phyloP scores from a whole-genome alignment of 2,329 filamentous ascomycete genomes.

The Pseudopithomyces maydicus region DNA sequence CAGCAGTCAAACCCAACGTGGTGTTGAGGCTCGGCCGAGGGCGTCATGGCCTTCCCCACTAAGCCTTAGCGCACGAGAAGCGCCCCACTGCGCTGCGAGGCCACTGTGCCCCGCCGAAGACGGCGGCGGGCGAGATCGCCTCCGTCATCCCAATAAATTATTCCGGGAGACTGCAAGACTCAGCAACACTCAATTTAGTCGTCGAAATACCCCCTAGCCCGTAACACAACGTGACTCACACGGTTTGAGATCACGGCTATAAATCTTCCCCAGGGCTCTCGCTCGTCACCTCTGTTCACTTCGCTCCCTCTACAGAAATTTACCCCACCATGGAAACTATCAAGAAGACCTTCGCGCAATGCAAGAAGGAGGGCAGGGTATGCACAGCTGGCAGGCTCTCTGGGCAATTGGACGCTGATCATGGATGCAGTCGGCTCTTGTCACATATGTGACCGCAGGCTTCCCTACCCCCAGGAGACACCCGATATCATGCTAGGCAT shows the following conservation, averaged over 20 bases:
- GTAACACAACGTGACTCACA: constrained; percentile 11
- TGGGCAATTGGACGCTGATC: constrained; percentile 12
- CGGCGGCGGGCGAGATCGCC: not conserved
- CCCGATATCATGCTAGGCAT: constrained; percentile 84
- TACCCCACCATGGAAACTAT: constrained; percentile 51
- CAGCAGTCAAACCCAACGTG: no score
- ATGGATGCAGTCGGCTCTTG: constrained; percentile 71
- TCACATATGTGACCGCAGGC: constrained; percentile 95
- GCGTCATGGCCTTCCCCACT: no score
- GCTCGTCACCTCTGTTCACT: not conserved
- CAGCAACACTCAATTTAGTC: constrained; percentile 9
- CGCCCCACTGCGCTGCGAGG: no score
- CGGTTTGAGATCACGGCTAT: not conserved
- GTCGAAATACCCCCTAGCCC: not conserved
- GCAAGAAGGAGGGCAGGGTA: constrained; percentile 56
- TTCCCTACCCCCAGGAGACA: constrained; percentile 84
- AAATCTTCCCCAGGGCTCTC: not conserved
- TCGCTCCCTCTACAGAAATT: not conserved
- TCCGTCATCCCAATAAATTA: constrained; percentile 14
- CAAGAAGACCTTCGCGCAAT: constrained; percentile 56
- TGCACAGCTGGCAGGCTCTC: constrained; percentile 2
- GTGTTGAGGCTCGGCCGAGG: no score
- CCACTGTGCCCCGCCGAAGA: no score
- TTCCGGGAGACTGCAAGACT: constrained; percentile 8
- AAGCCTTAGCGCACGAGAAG: no score